Evolutionary conservation across 1,284 basidiomycete species (phyloP).

Genomic region (Pascua guehoae): DNA sequence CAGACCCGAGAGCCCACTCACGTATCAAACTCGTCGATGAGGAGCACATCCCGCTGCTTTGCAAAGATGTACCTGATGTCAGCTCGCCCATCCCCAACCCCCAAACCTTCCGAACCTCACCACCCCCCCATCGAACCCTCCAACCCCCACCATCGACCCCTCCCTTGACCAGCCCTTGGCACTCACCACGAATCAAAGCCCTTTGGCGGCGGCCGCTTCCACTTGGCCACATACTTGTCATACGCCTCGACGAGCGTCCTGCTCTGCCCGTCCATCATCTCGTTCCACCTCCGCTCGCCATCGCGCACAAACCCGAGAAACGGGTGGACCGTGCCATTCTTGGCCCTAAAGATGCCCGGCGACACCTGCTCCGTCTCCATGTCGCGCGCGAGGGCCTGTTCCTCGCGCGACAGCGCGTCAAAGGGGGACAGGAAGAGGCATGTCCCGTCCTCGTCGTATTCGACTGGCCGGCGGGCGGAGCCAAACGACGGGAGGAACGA

Average conservation of each 20-base stretch:
- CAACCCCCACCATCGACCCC: no score
- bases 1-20: constrained; percentile 21
- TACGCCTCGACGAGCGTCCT: constrained; percentile 52
- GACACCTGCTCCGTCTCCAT: constrained; percentile 36
- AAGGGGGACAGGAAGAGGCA: constrained; percentile 48
- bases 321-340: constrained; percentile 36
- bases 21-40: constrained; percentile 50
- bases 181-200: constrained; percentile 48
- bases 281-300: constrained; percentile 51
- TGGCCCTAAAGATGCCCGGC: constrained; percentile 34
- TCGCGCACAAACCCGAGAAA: constrained; percentile 50
- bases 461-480: constrained; percentile 20
- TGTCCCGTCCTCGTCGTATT: constrained; percentile 46
- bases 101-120: no score
- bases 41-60: constrained; percentile 32
- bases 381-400: constrained; percentile 34
- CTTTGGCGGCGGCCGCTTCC: constrained; percentile 49
- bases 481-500: no score
- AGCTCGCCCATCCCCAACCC: neutral
- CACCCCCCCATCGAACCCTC: no score
- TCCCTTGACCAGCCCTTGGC: no score
- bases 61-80: constrained; percentile 40
- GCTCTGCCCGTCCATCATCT: constrained; percentile 49
- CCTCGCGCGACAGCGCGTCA: constrained; percentile 38
- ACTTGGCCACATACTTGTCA: constrained; percentile 49